Percentiles rank a stretch among this genome's conserved stretches.
Evolutionary conservation across 2,329 filamentous ascomycete genomes (phyloP).

Genomic region (Cordyceps cateniannulata): DNA sequence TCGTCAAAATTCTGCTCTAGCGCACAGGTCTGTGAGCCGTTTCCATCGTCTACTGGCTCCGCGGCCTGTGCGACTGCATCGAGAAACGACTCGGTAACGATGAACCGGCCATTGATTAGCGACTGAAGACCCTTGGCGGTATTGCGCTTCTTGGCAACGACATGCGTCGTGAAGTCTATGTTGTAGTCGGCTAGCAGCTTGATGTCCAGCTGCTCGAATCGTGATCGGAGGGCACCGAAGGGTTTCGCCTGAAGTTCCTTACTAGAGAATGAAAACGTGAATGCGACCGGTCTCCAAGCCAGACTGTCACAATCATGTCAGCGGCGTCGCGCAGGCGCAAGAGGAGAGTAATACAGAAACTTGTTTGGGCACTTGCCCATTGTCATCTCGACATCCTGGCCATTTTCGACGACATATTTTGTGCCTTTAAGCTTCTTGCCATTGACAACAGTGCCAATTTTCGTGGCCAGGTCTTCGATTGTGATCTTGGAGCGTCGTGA

Average conservation of each 20-base stretch:
- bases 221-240: constrained; percentile 52
- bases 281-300: constrained; percentile 71
- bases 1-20: constrained; percentile 75
- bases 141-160: constrained; percentile 84
- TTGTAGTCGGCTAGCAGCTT: constrained; percentile 74
- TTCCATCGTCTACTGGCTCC: constrained; percentile 37
- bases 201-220: constrained; percentile 79
- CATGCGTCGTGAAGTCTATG: constrained; percentile 69
- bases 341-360: constrained; percentile 42
- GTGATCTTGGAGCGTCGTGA: constrained; percentile 62
- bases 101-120: constrained; percentile 70
- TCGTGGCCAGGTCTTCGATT: constrained; percentile 75
- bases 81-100: constrained; percentile 70
- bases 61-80: constrained; percentile 62
- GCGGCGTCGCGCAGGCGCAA: neutral
- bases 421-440: constrained; percentile 61
- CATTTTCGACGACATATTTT: constrained; percentile 45
- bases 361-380: constrained; percentile 64
- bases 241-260: constrained; percentile 64
- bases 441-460: constrained; percentile 75
- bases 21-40: constrained; percentile 42
- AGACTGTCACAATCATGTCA: constrained; percentile 42
- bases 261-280: constrained; percentile 71
- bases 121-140: constrained; percentile 82
- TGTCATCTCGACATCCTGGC: constrained; percentile 56